Percentiles rank a stretch among this genome's conserved stretches.
Conservation (phyloP, 2,329 filamentous ascomycete genomes). For the Nemania abortiva region DNA sequence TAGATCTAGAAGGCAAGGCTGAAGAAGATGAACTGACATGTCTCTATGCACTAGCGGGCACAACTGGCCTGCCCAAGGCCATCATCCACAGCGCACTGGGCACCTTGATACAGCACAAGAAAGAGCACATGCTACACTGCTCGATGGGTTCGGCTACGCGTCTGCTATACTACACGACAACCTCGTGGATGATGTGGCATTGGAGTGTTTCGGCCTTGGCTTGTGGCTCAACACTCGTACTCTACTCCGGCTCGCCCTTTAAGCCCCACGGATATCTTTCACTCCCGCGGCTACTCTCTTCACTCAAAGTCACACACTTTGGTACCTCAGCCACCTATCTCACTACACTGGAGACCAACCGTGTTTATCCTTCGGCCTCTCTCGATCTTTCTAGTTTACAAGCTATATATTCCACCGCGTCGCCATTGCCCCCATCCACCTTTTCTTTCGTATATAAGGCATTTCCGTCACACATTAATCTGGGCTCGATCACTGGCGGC, state of each 20-base stretch:
- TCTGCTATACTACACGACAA: slow-evolving; percentile 94
- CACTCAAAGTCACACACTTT: slow-evolving; percentile 88
- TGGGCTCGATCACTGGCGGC: slow-evolving; percentile 93
- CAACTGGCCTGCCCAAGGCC: slow-evolving; percentile 87
- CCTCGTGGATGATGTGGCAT: slow-evolving; percentile 99
- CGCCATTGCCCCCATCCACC: slow-evolving; percentile 90
- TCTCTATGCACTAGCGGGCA: slow-evolving; percentile 63
- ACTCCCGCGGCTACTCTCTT: slow-evolving; percentile 83
- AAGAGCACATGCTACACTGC: slow-evolving; percentile 90
- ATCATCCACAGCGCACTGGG: slow-evolving; percentile 94
- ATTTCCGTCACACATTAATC: slow-evolving; percentile 83
- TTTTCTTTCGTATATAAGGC: slow-evolving; percentile 89
- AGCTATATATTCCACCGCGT: slow-evolving; percentile 94
- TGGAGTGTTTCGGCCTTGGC: slow-evolving; percentile 92
- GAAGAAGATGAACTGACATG: too few relatives aligned
- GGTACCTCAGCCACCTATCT: slow-evolving; percentile 96
- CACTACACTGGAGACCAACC: slow-evolving; percentile 86
- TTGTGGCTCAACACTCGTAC: slow-evolving; percentile 82
- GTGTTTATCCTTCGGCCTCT: slow-evolving; percentile 67
- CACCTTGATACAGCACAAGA: slow-evolving; percentile 95
- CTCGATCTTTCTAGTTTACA: slow-evolving; percentile 74
- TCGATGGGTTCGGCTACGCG: slow-evolving; percentile 79
- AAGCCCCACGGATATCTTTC: slow-evolving; percentile 81
- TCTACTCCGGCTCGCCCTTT: slow-evolving; percentile 96
- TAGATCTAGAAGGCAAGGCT: too few relatives aligned